Conservation (phyloP, 169 alveolate species). For the Plasmodium gonderi region DNA sequence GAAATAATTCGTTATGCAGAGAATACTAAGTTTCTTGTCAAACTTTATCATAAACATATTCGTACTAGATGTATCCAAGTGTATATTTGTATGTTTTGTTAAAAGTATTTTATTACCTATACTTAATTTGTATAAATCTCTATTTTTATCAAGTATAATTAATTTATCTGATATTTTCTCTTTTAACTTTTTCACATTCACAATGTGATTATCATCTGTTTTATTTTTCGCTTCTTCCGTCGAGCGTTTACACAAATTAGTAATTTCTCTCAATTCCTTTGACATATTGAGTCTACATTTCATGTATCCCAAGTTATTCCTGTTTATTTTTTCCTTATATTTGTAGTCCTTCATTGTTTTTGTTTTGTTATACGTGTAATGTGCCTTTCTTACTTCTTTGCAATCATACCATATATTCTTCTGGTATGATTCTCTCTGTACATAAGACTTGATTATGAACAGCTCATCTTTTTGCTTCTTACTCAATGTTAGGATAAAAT, state of each 20-base stretch:
- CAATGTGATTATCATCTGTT: background rate
- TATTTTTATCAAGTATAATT: slow-evolving; percentile 21
- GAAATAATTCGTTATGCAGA: slow-evolving; percentile 32
- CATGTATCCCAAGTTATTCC: background rate
- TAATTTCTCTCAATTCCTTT: background rate
- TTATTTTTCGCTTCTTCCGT: background rate
- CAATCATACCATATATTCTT: background rate
- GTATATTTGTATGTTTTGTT: background rate
- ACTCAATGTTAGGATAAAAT: background rate
- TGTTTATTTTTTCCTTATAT: slow-evolving; percentile 11
- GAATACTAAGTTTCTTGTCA: slow-evolving; percentile 19
- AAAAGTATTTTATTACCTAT: slow-evolving; percentile 13
- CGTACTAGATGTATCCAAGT: background rate
- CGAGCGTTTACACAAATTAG: background rate
- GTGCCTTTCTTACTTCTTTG: background rate
- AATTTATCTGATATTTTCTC: slow-evolving; percentile 1
- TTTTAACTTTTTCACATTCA: slow-evolving; percentile 37
- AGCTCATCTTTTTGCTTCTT: slow-evolving; percentile 13
- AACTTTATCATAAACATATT: slow-evolving; percentile 12
- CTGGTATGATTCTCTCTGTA: background rate
- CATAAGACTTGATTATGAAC: background rate
- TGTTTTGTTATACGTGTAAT: background rate
- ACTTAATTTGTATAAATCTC: background rate
- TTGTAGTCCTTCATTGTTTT: slow-evolving; percentile 47
- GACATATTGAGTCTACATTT: background rate